phyloP scores from a whole-genome alignment of 768 basidiomycete species.

The Lactarius trivialis region DNA sequence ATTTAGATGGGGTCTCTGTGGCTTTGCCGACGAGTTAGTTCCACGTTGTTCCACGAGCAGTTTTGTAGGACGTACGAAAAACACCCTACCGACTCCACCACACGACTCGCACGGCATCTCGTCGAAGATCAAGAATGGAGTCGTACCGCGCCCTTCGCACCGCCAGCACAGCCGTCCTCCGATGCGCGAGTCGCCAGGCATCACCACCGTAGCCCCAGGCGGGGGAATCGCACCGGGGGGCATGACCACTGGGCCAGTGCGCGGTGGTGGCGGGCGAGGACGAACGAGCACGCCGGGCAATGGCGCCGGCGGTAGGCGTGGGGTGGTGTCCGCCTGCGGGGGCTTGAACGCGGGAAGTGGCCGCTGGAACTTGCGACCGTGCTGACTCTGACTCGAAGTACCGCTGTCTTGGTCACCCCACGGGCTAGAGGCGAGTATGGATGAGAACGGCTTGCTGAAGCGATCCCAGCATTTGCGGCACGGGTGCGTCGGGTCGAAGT shows the following conservation, averaged over 20 bases:
- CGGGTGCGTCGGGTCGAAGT: slow-evolving; percentile 55
- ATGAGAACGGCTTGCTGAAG: slow-evolving; percentile 53
- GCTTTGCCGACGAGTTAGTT: no score
- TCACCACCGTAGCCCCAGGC: slow-evolving; percentile 43
- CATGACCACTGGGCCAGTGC: slow-evolving; percentile 17
- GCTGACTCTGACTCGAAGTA: background rate
- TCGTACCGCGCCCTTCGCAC: slow-evolving; percentile 53
- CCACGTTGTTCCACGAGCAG: no score
- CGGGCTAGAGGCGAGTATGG: slow-evolving; percentile 50
- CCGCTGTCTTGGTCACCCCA: slow-evolving; percentile 28
- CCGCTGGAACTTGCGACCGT: slow-evolving; percentile 19
- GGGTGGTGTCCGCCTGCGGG: slow-evolving; percentile 1
- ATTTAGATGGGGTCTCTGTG: no score
- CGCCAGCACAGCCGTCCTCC: slow-evolving; percentile 62
- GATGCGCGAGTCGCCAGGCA: slow-evolving; percentile 61
- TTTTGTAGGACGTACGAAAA: background rate
- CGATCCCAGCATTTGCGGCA: slow-evolving; percentile 73
- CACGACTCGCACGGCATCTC: slow-evolving; percentile 49
- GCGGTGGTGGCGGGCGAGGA: no score
- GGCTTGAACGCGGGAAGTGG: slow-evolving; percentile 21
- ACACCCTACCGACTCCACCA: slow-evolving; percentile 52
- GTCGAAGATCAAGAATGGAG: slow-evolving; percentile 50
- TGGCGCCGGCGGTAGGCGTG: background rate
- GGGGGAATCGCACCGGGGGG: slow-evolving; percentile 30
- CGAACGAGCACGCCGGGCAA: background rate